phyloP scores from a whole-genome alignment of 257 asterid species.

The Ocimum tenuiflorum region DNA sequence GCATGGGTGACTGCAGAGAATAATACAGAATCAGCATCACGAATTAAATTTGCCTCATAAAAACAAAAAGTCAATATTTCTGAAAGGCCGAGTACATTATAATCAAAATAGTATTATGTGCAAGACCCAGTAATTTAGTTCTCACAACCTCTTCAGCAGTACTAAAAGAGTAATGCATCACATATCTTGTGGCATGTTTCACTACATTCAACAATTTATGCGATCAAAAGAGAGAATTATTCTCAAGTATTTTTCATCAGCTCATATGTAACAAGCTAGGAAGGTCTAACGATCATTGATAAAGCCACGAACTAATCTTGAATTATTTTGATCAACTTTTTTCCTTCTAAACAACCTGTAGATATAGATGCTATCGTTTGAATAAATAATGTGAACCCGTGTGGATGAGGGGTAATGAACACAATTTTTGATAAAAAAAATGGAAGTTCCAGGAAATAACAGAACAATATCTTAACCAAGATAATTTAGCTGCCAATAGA shows the following conservation, averaged over 20 bases:
- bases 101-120: background rate
- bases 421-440: background rate
- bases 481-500: background rate
- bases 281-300: background rate
- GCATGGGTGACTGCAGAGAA: constrained; percentile 60
- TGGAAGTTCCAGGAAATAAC: background rate
- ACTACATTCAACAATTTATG: background rate
- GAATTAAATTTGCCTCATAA: constrained; percentile 4
- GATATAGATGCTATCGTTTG: background rate
- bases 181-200: background rate
- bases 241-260: background rate
- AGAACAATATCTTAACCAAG: background rate
- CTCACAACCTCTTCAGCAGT: background rate
- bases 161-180: background rate
- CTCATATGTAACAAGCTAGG: background rate
- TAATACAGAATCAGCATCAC: constrained; percentile 15
- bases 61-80: background rate
- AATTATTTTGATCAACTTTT: background rate
- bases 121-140: background rate
- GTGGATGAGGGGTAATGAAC: background rate
- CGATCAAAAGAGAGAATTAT: constrained; percentile 2
- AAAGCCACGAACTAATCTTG: background rate
- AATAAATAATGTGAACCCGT: background rate
- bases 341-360: background rate
- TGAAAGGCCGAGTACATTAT: background rate